A percentile compares a stretch with the other conserved stretches of the same genome.
phyloP scores from a whole-genome alignment of 2,329 filamentous ascomycete genomes.

The Rutstroemia sp. region DNA sequence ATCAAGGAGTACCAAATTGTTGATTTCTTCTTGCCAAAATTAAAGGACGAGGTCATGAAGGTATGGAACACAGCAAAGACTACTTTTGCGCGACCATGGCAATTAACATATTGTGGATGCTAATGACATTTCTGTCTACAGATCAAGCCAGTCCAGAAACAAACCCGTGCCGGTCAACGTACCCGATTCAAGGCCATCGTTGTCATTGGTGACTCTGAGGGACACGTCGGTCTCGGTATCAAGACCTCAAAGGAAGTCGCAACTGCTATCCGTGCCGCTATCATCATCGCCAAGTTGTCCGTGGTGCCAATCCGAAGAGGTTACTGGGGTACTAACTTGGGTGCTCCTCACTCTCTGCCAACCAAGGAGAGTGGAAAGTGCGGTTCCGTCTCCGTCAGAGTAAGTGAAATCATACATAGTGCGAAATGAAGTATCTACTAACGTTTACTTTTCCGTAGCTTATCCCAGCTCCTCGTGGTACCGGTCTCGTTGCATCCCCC shows the following conservation, averaged over 20 bases:
- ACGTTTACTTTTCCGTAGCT: slow-evolving; percentile 49
- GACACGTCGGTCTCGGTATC: slow-evolving; percentile 99
- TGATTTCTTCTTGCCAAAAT: slow-evolving; percentile 98
- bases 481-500: slow-evolving; percentile 95
- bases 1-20: slow-evolving; percentile 99
- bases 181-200: slow-evolving; percentile 99
- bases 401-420: slow-evolving; percentile 46
- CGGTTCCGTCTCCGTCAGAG: slow-evolving; percentile 96
- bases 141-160: slow-evolving; percentile 99
- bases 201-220: slow-evolving; percentile 98
- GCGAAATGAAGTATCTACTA: slow-evolving; percentile 20
- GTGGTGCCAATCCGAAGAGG: slow-evolving; percentile 97
- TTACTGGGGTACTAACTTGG: slow-evolving; percentile 99
- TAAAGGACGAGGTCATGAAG: slow-evolving; percentile 99
- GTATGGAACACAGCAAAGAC: slow-evolving; percentile 42
- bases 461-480: slow-evolving; percentile 98
- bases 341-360: slow-evolving; percentile 97
- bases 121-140: slow-evolving; percentile 41
- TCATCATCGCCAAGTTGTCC: slow-evolving; percentile 98
- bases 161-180: slow-evolving; percentile 99
- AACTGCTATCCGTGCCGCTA: slow-evolving; percentile 96
- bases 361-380: slow-evolving; percentile 99
- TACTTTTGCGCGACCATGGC: slow-evolving; percentile 3
- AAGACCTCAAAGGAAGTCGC: slow-evolving; percentile 99
- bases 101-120: slow-evolving; percentile 13